These are phyloP conservation scores for Cucurbitaria berberidis DNA, from an alignment of 2,329 filamentous ascomycete genomes.

Conservation along the genomic window DNA sequence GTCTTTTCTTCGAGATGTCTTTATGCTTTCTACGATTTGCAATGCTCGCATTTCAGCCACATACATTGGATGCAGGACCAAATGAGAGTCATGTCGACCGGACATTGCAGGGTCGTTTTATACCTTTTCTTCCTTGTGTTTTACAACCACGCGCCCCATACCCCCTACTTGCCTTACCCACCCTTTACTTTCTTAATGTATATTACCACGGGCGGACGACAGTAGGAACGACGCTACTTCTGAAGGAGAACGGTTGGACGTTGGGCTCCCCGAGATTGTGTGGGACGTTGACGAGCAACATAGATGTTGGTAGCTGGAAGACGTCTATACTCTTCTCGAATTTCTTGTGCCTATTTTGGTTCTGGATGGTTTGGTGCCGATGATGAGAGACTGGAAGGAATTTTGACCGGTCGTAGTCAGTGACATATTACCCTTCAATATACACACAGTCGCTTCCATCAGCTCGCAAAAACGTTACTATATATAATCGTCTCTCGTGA, in stretches of 20 bases:
- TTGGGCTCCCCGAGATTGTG: not conserved
- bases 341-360: constrained; percentile 4
- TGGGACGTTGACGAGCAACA: not conserved
- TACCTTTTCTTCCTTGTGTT: constrained; percentile 5
- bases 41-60: constrained; percentile 23
- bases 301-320: not conserved
- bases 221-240: not conserved
- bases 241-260: not conserved
- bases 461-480: not conserved
- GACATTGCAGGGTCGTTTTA: constrained; percentile 5
- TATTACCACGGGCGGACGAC: constrained; percentile 6
- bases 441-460: not conserved
- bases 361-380: not conserved
- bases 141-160: constrained; percentile 10
- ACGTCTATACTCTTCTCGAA: not conserved
- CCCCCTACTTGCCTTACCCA: constrained; percentile 4
- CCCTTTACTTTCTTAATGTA: constrained; percentile 15
- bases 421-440: not conserved
- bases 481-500: not conserved
- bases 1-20: constrained; percentile 26
- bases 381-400: not conserved
- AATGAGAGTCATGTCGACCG: constrained; percentile 10
- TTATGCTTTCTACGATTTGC: constrained; percentile 32
- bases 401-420: not conserved
- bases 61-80: constrained; percentile 10